Evolutionary conservation across 78 protist species (phyloP), one percentile per base, ranked within the genome.

Genomic region (Dictyostelium capitatum): DNA sequence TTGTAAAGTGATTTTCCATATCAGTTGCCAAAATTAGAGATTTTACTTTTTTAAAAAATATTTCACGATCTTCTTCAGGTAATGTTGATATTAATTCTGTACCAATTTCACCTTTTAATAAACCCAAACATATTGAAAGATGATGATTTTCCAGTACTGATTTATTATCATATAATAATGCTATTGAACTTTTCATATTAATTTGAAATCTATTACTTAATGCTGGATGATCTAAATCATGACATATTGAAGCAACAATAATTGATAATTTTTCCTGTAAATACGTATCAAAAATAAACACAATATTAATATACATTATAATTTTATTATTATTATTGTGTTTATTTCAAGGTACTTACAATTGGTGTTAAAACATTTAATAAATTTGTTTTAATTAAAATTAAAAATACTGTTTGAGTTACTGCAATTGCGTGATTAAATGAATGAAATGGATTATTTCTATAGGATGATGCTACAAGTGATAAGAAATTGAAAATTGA

Each of bases 181-280:
- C 98, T 5, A 97, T 57, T 53, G 85, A 83, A 32, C 92, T 62
- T 70, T 78, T 56, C 28, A 73, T 95, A 74, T 91, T 95, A 81
- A 96, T 82, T 56, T 89, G 96, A 67, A 89, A 97, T 84, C 50
- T 47, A 83, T 97, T 97, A 91, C 75, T 97, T 48, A 89, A 48
- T 32, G 98, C 98, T 51, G 98, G 98, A 80, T 97, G 98, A 92
- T 97, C 98, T 23, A 97, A 59, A 82, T 97, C 98, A 81, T 97
- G 98, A 37, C 95, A 92, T 14, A 97, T 46, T 41, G 96, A 95
- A 56, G 96, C 95, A 62, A 96, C 74, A 19, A 97, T 32, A 50
- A 97, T 43, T 50, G 87, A 85, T 53, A 96, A 48, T 90, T 90
- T 80, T 62, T 90, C 82, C 80, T 67, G 46, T 9, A 50, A 65